Evolutionary conservation across 345 rosid species (phyloP).

Genomic region (Salix viminalis): DNA sequence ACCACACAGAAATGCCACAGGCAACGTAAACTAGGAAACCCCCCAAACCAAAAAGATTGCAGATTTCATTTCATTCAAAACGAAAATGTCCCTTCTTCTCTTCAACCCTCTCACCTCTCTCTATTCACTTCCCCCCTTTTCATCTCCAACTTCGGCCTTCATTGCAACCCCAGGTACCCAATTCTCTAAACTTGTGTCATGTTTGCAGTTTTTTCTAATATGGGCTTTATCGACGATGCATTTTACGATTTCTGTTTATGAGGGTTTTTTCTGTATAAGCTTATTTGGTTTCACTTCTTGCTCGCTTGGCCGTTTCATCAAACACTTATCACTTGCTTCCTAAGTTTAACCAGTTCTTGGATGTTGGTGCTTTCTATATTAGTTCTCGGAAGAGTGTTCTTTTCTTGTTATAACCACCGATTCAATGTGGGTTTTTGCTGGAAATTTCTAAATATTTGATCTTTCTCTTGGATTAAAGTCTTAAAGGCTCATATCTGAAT

Average conservation of each 20-base stretch:
- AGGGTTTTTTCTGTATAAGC: too few species aligned
- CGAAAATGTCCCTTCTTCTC: conserved; percentile 8
- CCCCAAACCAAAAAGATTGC: too few species aligned
- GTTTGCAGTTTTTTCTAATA: neutral
- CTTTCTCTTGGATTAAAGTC: too few species aligned
- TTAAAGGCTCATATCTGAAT: too few species aligned
- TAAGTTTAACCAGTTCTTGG: neutral
- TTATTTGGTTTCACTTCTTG: neutral
- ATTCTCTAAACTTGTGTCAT: neutral
- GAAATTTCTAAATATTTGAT: too few species aligned
- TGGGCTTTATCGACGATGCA: too few species aligned
- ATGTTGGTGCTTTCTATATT: neutral
- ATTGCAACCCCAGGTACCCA: conserved; percentile 7
- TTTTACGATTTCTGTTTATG: neutral
- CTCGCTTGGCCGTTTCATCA: neutral
- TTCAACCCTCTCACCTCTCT: neutral
- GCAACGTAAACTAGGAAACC: too few species aligned
- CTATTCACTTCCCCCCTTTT: neutral
- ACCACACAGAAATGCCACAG: too few species aligned
- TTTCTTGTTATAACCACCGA: too few species aligned
- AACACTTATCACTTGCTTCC: neutral
- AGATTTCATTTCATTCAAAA: too few species aligned
- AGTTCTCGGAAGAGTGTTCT: neutral
- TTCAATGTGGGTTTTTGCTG: too few species aligned
- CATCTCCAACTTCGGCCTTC: neutral